Evolutionary conservation across 805 yeast species (phyloP).

Genomic region (Metschnikowia anglica): DNA sequence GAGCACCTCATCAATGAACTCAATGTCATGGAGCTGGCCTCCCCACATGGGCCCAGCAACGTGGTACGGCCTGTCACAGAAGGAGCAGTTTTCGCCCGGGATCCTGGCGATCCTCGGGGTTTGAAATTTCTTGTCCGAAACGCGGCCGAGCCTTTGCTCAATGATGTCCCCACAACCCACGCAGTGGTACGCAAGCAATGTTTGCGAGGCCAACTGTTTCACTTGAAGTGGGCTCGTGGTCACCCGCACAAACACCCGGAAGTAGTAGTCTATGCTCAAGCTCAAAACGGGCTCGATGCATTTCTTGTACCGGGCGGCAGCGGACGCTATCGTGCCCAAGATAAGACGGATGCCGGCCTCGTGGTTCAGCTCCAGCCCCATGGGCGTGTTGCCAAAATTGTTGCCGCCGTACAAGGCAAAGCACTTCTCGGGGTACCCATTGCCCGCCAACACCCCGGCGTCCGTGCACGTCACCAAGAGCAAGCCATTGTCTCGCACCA

Average conservation of each 20-base stretch:
- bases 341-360: slow-evolving; percentile 91
- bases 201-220: slow-evolving; percentile 71
- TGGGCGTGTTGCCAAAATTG: slow-evolving; percentile 60
- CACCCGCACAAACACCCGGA: slow-evolving; percentile 79
- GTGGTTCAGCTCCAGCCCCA: slow-evolving; percentile 72
- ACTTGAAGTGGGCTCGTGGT: slow-evolving; percentile 77
- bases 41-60: slow-evolving; percentile 98
- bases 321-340: slow-evolving; percentile 66
- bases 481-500: slow-evolving; percentile 80
- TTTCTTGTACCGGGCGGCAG: slow-evolving; percentile 89
- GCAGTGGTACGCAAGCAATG: slow-evolving; percentile 80
- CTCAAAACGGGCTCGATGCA: slow-evolving; percentile 83
- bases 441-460: slow-evolving; percentile 92
- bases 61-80: slow-evolving; percentile 69
- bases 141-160: slow-evolving; percentile 74
- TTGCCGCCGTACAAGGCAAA: slow-evolving; percentile 93
- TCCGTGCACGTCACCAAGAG: slow-evolving; percentile 94
- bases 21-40: slow-evolving; percentile 67
- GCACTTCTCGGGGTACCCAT: slow-evolving; percentile 95
- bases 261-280: slow-evolving; percentile 88
- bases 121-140: slow-evolving; percentile 51
- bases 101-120: slow-evolving; percentile 55
- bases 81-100: slow-evolving; percentile 61
- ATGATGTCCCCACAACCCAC: slow-evolving; percentile 78
- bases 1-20: slow-evolving; percentile 65